Conservation (phyloP, 73 alveolate species). For the Paramecium tetraurelia region DNA sequence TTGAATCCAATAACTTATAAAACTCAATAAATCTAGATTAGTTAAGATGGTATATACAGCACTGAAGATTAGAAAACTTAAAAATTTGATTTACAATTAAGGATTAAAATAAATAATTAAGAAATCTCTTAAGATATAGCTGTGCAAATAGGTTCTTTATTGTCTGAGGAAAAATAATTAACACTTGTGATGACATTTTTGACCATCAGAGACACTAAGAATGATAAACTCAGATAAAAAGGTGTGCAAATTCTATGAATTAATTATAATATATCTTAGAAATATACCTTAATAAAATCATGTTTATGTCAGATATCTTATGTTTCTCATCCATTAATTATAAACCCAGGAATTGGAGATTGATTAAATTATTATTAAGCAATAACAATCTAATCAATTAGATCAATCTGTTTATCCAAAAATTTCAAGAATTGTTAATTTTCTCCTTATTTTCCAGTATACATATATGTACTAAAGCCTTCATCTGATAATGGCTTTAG, state of each 20-base stretch:
- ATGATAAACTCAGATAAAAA: conserved; percentile 17
- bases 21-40: background rate
- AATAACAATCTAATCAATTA: background rate
- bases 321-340: background rate
- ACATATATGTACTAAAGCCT: background rate
- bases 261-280: background rate
- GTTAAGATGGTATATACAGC: background rate
- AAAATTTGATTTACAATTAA: background rate
- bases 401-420: background rate
- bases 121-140: background rate
- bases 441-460: background rate
- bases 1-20: background rate
- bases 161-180: background rate
- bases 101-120: conserved; percentile 9
- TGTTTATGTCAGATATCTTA: background rate
- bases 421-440: background rate
- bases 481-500: background rate
- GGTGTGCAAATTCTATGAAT: conserved; percentile 37
- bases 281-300: background rate
- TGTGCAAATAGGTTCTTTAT: background rate
- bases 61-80: background rate
- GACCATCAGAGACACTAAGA: conserved; percentile 10
- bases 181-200: background rate
- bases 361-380: background rate
- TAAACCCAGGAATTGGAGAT: background rate